Evolutionary conservation across 495 filamentous ascomycete species (phyloP), one percentile per base, ranked within the genome.

Genomic region (Clavariopsis aquatica): DNA sequence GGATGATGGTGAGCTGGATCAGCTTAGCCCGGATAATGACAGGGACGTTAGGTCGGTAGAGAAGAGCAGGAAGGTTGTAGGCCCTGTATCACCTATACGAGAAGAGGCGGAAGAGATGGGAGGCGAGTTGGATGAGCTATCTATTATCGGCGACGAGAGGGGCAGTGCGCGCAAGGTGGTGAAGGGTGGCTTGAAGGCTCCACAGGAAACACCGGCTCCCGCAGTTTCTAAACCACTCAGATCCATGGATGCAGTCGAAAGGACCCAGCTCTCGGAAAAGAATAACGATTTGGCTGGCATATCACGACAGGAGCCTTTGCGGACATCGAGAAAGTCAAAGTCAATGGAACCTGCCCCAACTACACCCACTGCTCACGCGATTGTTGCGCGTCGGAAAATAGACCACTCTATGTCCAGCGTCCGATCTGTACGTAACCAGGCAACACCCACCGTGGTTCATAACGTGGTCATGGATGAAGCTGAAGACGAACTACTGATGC

Each of bases 121-220:
- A 1, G 65, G 64, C 49, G 65, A 68, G 60, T 36, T 49, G 0
- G 65, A 68, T 38, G 65, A 68, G 54, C 49, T 68, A 1, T 67
- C 64, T 17, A 20, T 62, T 1, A 7, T 67, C n/a, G 57, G 57
- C 23, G 22, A 49, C 20, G 27, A 22, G 24, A 51, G 17, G 19
- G 38, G 43, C 1, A 31, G 17, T 9, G 47, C 38, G 41, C 13
- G 24, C 17, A 60, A 15, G 36, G 26, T 36, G 13, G 12, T 1
- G 20, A 56, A 53, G 13, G n/a, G 7, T 1, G 13, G 6, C 10
- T 8, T 22, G 4, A 28, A 52, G 20, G 1, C 34, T 2, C 7
- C 38, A 19, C 45, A 62, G 29, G 34, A 46, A 19, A 57, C 52
- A 22, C 52, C 51, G 2, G 34, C 38, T 20, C 26, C 49, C 15